These are phyloP conservation scores for Mortierella sp. DNA, from an alignment of 371 early-diverging fungal species.

Conservation along the genomic window DNA sequence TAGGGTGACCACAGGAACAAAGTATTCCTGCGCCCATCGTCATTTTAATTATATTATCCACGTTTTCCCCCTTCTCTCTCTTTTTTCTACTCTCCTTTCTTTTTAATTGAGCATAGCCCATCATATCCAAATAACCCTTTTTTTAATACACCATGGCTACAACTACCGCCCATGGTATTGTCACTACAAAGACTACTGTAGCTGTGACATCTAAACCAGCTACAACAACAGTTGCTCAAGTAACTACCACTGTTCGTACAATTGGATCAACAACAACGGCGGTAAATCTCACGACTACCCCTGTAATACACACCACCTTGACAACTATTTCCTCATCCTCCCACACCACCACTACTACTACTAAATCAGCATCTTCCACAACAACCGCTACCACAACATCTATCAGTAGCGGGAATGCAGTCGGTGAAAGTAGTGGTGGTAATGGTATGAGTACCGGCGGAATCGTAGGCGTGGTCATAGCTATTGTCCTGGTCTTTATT, in stretches of 20 bases:
- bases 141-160: background rate
- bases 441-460: conserved; percentile 32
- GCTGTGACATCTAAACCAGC: background rate
- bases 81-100: background rate
- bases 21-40: too few species aligned
- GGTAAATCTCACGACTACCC: background rate
- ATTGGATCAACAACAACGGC: background rate
- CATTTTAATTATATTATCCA: too few species aligned
- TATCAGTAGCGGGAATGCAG: background rate
- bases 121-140: background rate
- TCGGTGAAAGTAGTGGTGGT: background rate
- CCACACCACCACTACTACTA: background rate
- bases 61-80: background rate
- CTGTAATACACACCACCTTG: background rate
- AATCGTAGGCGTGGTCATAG: conserved; percentile 30
- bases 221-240: background rate
- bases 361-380: background rate
- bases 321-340: background rate
- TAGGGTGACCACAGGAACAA: too few species aligned
- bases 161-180: too few species aligned
- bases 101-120: background rate
- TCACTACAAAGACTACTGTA: background rate
- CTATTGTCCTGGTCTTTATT: conserved; percentile 22
- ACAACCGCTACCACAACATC: background rate
- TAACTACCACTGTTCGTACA: background rate